These are phyloP conservation scores for Termitomyces sp. DNA, from an alignment of 768 basidiomycete genomes.

Conservation along the genomic window DNA sequence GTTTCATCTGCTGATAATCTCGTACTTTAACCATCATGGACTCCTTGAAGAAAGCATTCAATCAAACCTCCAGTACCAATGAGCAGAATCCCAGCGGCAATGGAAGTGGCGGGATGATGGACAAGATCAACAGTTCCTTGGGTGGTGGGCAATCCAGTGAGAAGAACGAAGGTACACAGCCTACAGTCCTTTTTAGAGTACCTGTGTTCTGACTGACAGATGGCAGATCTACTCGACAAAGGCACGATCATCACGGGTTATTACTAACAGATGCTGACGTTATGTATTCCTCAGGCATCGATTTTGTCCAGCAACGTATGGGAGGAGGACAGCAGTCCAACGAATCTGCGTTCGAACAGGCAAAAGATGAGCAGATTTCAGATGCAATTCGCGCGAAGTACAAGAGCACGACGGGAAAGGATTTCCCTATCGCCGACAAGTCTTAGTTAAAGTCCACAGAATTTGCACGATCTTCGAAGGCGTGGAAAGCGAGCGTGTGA, in stretches of 20 bases:
- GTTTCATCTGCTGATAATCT: neutral
- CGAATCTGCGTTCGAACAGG: constrained; percentile 35
- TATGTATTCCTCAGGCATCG: constrained; percentile 20
- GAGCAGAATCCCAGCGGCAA: neutral
- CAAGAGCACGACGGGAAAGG: constrained; percentile 29
- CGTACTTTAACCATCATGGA: neutral
- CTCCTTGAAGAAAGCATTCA: neutral
- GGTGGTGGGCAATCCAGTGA: neutral
- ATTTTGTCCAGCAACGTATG: constrained; percentile 34
- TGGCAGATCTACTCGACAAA: constrained; percentile 1
- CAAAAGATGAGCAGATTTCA: constrained; percentile 37
- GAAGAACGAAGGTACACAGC: neutral
- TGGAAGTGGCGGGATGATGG: neutral
- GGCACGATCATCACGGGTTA: neutral
- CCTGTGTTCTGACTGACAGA: neutral
- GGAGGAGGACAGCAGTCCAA: constrained; percentile 32
- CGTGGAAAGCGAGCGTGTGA: too few species aligned
- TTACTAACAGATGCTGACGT: neutral
- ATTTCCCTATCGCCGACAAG: constrained; percentile 30
- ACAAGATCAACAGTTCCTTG: neutral
- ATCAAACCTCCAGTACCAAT: neutral
- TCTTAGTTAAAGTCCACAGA: neutral
- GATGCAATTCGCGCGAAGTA: constrained; percentile 29
- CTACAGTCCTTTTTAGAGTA: neutral
- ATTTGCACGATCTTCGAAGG: too few species aligned